Conservation (phyloP, 441 rosid genomes). For the Pelargonium australe region DNA sequence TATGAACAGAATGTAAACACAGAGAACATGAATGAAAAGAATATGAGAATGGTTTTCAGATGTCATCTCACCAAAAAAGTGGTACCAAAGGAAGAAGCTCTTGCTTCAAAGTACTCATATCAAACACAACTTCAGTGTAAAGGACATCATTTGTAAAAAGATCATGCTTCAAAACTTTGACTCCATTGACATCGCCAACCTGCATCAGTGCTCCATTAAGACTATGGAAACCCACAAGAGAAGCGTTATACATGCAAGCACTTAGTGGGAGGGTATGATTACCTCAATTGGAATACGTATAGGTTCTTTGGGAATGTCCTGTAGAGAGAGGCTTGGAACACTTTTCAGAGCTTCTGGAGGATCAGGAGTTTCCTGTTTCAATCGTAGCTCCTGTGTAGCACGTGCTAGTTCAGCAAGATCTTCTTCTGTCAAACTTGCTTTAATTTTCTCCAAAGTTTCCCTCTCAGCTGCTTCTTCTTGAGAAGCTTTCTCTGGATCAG, state of each 20-base stretch:
- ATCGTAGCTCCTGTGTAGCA: slow-evolving; percentile 70
- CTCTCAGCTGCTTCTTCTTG: slow-evolving; percentile 73
- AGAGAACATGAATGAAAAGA: slow-evolving; percentile 13
- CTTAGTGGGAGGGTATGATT: slow-evolving; percentile 13
- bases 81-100: slow-evolving; percentile 82
- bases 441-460: slow-evolving; percentile 50
- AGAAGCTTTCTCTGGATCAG: slow-evolving; percentile 83
- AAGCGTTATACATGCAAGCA: slow-evolving; percentile 10
- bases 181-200: slow-evolving; percentile 79
- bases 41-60: slow-evolving; percentile 8
- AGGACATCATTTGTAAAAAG: slow-evolving; percentile 90
- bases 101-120: slow-evolving; percentile 65
- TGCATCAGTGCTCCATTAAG: slow-evolving; percentile 24
- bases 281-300: slow-evolving; percentile 67
- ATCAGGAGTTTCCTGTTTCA: slow-evolving; percentile 92
- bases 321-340: slow-evolving; percentile 68
- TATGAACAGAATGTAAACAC: not conserved
- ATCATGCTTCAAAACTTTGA: slow-evolving; percentile 74
- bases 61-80: slow-evolving; percentile 69
- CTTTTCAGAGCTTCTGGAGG: slow-evolving; percentile 74
- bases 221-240: slow-evolving; percentile 9
- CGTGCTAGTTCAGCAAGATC: slow-evolving; percentile 77
- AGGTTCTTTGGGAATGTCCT: slow-evolving; percentile 85
- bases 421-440: slow-evolving; percentile 73
- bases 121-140: slow-evolving; percentile 74